Conservation (phyloP, 805 yeast genomes). For the Hanseniaspora taiwanica region DNA sequence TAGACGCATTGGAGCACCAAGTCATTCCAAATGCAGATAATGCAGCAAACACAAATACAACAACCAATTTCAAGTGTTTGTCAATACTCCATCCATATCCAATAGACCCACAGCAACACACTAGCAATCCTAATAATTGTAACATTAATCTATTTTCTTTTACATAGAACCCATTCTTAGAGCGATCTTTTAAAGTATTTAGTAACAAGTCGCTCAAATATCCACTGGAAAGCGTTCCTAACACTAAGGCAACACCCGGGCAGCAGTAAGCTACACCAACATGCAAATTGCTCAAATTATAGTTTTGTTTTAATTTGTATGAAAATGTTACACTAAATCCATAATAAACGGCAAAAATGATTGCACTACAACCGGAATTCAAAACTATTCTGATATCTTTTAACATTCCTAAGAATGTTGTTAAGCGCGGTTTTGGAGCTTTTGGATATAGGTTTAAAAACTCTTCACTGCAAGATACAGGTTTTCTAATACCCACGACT, state of each 20-base stretch:
- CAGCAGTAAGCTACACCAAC: constrained; percentile 37
- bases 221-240: constrained; percentile 39
- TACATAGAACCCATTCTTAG: constrained; percentile 26
- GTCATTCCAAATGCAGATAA: constrained; percentile 41
- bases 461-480: constrained; percentile 12
- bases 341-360: constrained; percentile 42
- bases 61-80: constrained; percentile 24
- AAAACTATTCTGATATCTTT: constrained; percentile 32
- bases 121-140: constrained; percentile 30
- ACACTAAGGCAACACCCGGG: constrained; percentile 37
- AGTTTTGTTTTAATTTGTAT: constrained; percentile 25
- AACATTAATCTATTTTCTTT: constrained; percentile 31
- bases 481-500: constrained; percentile 16
- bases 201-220: constrained; percentile 29
- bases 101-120: constrained; percentile 32
- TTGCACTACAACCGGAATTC: constrained; percentile 34
- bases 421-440: constrained; percentile 34
- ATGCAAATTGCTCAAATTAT: constrained; percentile 24
- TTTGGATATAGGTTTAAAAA: constrained; percentile 24
- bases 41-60: constrained; percentile 32
- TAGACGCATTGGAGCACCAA: constrained; percentile 40
- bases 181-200: constrained; percentile 17
- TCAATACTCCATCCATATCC: constrained; percentile 43
- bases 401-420: constrained; percentile 25
- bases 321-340: constrained; percentile 40